Conservation (phyloP, 208 protist species). For the Strigomonas culicis region DNA sequence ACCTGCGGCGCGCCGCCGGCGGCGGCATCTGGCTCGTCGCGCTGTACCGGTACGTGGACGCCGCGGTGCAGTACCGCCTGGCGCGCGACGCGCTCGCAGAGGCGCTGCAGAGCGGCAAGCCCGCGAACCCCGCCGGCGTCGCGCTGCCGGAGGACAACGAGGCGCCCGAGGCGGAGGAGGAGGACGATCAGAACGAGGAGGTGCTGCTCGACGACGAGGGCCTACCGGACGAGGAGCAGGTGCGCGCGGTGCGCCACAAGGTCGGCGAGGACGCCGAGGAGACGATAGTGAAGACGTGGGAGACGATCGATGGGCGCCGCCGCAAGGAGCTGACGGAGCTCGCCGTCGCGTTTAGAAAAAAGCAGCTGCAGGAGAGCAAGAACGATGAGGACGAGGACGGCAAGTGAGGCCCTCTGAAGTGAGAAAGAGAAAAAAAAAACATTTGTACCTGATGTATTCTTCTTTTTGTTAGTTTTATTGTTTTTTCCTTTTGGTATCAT, state of each 20-base stretch:
- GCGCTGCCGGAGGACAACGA: slow-evolving; percentile 42
- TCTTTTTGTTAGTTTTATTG: slow-evolving; percentile 8
- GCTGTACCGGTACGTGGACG: slow-evolving; percentile 48
- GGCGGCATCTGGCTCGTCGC: slow-evolving; percentile 61
- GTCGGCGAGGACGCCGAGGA: slow-evolving; percentile 75
- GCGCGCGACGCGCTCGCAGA: slow-evolving; percentile 52
- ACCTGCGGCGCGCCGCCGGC: slow-evolving; percentile 21
- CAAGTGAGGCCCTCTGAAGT: neutral
- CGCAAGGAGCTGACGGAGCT: slow-evolving; percentile 41
- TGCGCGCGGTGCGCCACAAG: slow-evolving; percentile 39
- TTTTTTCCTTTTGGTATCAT: neutral
- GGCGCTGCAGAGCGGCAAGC: slow-evolving; percentile 21
- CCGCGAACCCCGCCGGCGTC: slow-evolving; percentile 24
- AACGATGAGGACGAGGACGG: slow-evolving; percentile 24
- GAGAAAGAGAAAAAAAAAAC: neutral
- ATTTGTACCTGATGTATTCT: neutral
- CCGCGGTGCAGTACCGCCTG: slow-evolving; percentile 62
- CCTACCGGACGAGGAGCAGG: slow-evolving; percentile 43
- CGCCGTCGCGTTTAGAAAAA: slow-evolving; percentile 32
- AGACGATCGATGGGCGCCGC: slow-evolving; percentile 39
- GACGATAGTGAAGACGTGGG: slow-evolving; percentile 69
- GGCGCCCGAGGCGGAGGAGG: slow-evolving; percentile 70
- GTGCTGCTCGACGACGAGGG: slow-evolving; percentile 63
- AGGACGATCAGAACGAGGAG: slow-evolving; percentile 68
- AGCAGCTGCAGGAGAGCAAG: slow-evolving; percentile 54